Evolutionary conservation across 306 rosid species (phyloP).

Genomic region (Glycyrrhiza uralensis): DNA sequence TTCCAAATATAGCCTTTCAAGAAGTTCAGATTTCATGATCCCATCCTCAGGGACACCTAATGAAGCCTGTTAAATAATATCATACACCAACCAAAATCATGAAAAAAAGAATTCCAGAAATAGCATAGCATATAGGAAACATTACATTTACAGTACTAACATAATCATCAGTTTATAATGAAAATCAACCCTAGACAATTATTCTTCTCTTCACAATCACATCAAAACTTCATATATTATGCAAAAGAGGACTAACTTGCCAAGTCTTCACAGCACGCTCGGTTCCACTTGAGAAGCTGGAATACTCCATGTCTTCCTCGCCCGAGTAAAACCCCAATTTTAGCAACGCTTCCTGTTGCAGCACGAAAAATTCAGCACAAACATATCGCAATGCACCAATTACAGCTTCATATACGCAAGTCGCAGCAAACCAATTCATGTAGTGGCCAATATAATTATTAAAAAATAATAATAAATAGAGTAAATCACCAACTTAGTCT

Average conservation of each 20-base stretch:
- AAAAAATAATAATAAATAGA: background rate
- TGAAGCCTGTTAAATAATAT: slow-evolving; percentile 49
- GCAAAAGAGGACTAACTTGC: slow-evolving; percentile 66
- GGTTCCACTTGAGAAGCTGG: slow-evolving; percentile 80
- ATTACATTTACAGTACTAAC: background rate
- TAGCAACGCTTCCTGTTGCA: slow-evolving; percentile 68
- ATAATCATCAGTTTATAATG: background rate
- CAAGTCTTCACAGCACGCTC: slow-evolving; percentile 96
- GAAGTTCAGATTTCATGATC: slow-evolving; percentile 76
- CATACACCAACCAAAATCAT: slow-evolving; percentile 8
- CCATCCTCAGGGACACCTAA: slow-evolving; percentile 74
- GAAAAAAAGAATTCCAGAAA: background rate
- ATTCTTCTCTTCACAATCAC: background rate
- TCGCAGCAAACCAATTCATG: background rate
- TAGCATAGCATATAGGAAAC: background rate
- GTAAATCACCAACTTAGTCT: too few relatives aligned
- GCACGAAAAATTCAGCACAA: background rate
- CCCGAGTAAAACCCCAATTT: slow-evolving; percentile 87
- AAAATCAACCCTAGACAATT: background rate
- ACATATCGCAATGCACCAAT: slow-evolving; percentile 2
- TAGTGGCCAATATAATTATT: background rate
- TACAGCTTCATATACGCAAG: background rate
- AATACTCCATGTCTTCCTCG: slow-evolving; percentile 86
- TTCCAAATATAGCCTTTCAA: slow-evolving; percentile 51
- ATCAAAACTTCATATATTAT: background rate